Evolutionary conservation across 331 rosid genomes (phyloP).

Genomic region (Dryas integrifolia): DNA sequence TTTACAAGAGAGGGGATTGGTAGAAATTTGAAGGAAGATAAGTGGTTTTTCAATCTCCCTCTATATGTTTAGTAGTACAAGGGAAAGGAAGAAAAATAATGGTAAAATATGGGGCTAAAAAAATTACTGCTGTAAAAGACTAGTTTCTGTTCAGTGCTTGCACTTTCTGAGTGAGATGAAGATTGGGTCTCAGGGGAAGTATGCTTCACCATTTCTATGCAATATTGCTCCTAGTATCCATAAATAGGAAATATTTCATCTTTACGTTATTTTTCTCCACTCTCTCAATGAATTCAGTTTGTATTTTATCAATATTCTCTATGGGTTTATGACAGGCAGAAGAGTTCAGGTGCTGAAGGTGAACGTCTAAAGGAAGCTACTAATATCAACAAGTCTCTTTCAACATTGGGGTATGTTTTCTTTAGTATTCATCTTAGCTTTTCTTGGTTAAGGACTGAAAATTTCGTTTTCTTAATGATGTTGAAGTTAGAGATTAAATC

Average conservation of each 20-base stretch:
- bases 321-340: conserved; percentile 57
- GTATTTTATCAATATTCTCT: conserved; percentile 3
- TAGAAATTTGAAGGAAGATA: background rate
- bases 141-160: background rate
- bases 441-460: background rate
- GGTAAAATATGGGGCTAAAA: background rate
- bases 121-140: background rate
- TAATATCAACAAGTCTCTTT: conserved; percentile 94
- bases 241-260: background rate
- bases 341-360: conserved; percentile 99
- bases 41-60: background rate
- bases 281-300: background rate
- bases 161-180: background rate
- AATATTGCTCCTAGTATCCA: background rate
- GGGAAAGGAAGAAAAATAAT: conserved; percentile 2
- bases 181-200: background rate
- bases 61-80: background rate
- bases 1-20: background rate
- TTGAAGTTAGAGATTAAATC: background rate
- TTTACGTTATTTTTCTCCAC: background rate
- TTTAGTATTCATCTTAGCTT: conserved; percentile 7
- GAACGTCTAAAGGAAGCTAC: conserved; percentile 99
- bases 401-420: conserved; percentile 79
- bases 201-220: background rate
- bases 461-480: background rate